Conservation (phyloP, 1,139 yeast species). For the Geotrichum restrictum region DNA sequence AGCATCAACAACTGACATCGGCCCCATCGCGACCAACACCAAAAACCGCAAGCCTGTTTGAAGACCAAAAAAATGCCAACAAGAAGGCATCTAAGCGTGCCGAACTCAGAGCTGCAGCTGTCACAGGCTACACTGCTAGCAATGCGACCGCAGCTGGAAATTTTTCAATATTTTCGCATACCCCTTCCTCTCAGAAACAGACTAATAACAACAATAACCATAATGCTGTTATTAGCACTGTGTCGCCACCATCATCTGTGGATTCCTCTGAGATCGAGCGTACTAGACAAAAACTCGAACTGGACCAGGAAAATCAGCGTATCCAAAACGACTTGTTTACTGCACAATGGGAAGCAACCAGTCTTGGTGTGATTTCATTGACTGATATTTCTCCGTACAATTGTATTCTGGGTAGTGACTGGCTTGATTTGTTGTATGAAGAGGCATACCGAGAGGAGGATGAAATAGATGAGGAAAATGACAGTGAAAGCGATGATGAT, state of each 20-base stretch:
- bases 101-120: not conserved
- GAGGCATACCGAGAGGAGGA: not conserved
- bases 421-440: constrained; percentile 10
- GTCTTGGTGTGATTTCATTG: not conserved
- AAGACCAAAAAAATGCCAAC: constrained; percentile 4
- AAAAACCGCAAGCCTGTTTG: too few species aligned
- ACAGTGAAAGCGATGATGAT: not conserved
- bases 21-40: too few species aligned
- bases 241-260: too few species aligned
- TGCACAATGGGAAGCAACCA: not conserved
- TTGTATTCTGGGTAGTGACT: constrained; percentile 19
- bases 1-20: too few species aligned
- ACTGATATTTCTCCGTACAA: constrained; percentile 14
- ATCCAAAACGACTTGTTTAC: not conserved
- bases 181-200: not conserved
- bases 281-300: not conserved
- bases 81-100: not conserved
- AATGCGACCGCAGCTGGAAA: not conserved
- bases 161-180: not conserved
- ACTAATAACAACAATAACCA: not conserved
- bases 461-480: not conserved
- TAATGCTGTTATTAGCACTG: too few species aligned
- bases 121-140: not conserved
- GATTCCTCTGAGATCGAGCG: too few species aligned
- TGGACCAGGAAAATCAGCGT: not conserved